Conservation (phyloP, 257 asterid genomes). For the Knoxia roxburghii region DNA sequence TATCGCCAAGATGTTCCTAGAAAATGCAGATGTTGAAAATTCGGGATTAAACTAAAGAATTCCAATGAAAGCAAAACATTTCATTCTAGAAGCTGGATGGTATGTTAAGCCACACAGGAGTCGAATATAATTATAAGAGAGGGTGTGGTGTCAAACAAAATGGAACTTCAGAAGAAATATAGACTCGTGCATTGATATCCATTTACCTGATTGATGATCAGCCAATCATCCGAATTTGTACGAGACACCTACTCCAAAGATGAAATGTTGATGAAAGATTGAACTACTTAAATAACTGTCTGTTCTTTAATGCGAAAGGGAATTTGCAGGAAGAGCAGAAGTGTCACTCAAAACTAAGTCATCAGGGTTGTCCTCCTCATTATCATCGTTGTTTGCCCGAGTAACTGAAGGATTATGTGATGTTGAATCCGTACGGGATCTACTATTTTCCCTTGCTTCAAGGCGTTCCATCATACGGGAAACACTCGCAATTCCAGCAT, state of each 20-base stretch:
- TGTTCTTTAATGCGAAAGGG: slow-evolving; percentile 32
- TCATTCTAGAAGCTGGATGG: not conserved
- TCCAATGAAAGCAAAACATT: not conserved
- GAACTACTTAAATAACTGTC: slow-evolving; percentile 19
- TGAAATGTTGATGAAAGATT: slow-evolving; percentile 56
- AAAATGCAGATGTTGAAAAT: not conserved
- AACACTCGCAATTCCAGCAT: slow-evolving; percentile 75
- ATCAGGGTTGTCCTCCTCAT: slow-evolving; percentile 24
- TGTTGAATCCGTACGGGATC: slow-evolving; percentile 19
- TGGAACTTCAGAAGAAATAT: not conserved
- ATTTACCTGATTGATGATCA: slow-evolving; percentile 23
- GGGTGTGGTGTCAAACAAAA: not conserved
- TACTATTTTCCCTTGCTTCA: slow-evolving; percentile 51
- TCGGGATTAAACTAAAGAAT: no score
- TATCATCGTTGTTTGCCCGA: slow-evolving; percentile 33
- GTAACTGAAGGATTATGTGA: slow-evolving; percentile 32
- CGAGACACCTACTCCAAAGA: slow-evolving; percentile 37
- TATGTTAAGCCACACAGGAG: not conserved
- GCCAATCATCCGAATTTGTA: not conserved
- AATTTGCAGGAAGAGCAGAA: slow-evolving; percentile 46
- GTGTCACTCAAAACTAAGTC: slow-evolving; percentile 29
- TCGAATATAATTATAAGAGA: not conserved
- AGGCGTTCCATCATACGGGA: slow-evolving; percentile 91
- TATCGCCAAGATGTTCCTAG: not conserved
- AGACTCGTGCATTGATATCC: not conserved